Base-by-base conservation (phyloP, 163 green algal genomes). In the Chlorella variabilis region DNA sequence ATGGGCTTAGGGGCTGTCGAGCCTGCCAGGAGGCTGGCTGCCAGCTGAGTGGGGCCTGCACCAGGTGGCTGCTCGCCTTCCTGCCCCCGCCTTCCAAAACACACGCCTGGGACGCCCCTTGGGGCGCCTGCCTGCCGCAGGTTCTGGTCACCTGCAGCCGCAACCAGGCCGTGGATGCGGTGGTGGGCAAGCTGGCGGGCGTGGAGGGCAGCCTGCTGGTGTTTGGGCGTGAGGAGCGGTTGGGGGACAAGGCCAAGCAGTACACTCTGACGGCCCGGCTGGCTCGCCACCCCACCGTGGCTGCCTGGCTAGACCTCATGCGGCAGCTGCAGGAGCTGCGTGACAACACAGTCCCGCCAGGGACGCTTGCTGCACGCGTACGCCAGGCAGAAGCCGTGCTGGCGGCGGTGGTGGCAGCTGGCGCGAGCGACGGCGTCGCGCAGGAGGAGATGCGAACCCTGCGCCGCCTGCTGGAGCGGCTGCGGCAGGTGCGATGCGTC, bases 131-230 rank as follows among this genome's bases (percentile, higher is more conserved):
- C 29, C 29, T 39, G 59, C 23, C 29, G 42, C 68, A 76, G 68
- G 68, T 76, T 41, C 42, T 76, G 4, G 68, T 76, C 38, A 76
- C 68, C 2, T 48, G 33, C 4, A 62, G 36, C n/a, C 42, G 68
- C 42, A 76, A 76, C 68, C 68, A 76, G 42, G 68, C 68, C 20
- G 41, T 76, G 13, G 68, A 76, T 31, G 68, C 68, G 11, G 68
- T 78, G 71, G 71, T 78, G 25, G 38, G 15, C 11, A 78, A 78
- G 54, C 48, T 77, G 70, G 15, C 70, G 1, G 31, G 31, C 1
- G 70, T 77, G 70, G 33, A 65, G 33, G 70, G 70, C 31, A 11
- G 5, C 20, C 34, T 77, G 20, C 70, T 77, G 48, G 70, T 66
- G 48, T 77, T 77, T 66, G 70, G 70, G 31, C 45, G 48, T 1